Conservation (phyloP, 768 basidiomycete species). For the Tylopilus vinaceipallidus region DNA sequence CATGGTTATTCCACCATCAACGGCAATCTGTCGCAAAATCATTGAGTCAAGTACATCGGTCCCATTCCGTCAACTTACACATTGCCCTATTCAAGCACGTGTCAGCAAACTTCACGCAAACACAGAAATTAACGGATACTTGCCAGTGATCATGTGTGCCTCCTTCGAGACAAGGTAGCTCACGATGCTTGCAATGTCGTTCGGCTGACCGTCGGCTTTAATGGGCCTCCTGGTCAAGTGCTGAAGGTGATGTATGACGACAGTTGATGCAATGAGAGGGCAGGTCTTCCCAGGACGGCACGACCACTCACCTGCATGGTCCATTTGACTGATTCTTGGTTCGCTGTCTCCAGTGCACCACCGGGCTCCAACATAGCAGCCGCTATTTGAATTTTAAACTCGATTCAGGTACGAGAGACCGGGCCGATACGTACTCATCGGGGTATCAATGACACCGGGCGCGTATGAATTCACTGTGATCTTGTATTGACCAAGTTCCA, state of each 20-base stretch:
- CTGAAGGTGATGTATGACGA: neutral
- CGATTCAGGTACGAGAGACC: neutral
- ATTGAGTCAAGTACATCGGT: neutral
- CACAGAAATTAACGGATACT: neutral
- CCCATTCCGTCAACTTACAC: slow-evolving; percentile 11
- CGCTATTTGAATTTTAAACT: neutral
- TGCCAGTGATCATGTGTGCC: slow-evolving; percentile 37
- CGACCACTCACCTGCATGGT: slow-evolving; percentile 1
- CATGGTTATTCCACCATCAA: slow-evolving; percentile 16
- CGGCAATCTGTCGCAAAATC: slow-evolving; percentile 9
- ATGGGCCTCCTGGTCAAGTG: neutral
- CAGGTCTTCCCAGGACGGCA: neutral
- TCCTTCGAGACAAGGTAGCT: slow-evolving; percentile 38
- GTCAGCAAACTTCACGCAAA: neutral
- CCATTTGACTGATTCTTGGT: slow-evolving; percentile 2
- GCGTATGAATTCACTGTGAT: neutral
- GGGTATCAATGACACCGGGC: neutral
- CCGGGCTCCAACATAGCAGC: neutral
- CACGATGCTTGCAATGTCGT: slow-evolving; percentile 36
- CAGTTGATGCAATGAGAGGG: neutral
- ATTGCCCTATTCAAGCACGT: slow-evolving; percentile 18
- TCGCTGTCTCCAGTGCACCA: neutral
- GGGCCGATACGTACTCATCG: neutral
- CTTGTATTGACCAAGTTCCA: neutral
- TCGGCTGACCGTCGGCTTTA: slow-evolving; percentile 23